A percentile compares a stretch with the other conserved stretches of the same genome.
These are phyloP conservation scores for Barnettozyma wickerhamii DNA, from an alignment of 805 yeast genomes.

Conservation along the genomic window DNA sequence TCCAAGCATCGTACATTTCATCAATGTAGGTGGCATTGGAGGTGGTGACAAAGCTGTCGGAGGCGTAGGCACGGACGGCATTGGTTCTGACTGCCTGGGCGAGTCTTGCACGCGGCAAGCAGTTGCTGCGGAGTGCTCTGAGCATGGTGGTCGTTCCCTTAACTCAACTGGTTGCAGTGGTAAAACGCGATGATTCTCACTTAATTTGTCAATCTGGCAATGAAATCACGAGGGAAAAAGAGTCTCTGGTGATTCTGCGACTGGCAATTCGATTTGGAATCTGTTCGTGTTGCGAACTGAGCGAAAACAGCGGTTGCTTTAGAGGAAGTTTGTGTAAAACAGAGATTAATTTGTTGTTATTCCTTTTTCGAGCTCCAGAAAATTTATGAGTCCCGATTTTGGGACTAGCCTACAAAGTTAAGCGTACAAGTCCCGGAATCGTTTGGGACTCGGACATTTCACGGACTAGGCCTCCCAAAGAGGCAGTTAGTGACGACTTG, in stretches of 20 bases:
- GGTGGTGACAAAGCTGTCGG: constrained; percentile 77
- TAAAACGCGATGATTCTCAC: background rate
- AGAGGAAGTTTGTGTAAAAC: background rate
- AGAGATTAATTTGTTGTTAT: background rate
- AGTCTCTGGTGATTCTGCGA: background rate
- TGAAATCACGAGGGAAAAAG: background rate
- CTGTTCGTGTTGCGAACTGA: background rate
- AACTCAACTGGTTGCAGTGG: background rate
- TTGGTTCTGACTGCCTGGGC: constrained; percentile 11
- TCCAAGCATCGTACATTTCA: constrained; percentile 97
- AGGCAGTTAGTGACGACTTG: too few species aligned
- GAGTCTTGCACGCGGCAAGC: constrained; percentile 22
- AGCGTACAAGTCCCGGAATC: too few species aligned
- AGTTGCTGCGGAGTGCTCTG: constrained; percentile 22
- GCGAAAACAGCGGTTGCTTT: background rate
- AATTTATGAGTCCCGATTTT: background rate
- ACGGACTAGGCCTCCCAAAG: too few species aligned
- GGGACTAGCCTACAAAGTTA: too few species aligned
- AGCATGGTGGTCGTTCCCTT: constrained; percentile 17
- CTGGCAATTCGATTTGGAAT: background rate
- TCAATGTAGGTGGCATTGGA: constrained; percentile 90
- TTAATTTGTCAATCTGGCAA: background rate
- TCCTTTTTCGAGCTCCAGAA: background rate
- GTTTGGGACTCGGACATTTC: too few species aligned
- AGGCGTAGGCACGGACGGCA: constrained; percentile 9